These are phyloP conservation scores for Fraxinus greggii DNA, from an alignment of 305 asterid genomes.

Conservation along the genomic window DNA sequence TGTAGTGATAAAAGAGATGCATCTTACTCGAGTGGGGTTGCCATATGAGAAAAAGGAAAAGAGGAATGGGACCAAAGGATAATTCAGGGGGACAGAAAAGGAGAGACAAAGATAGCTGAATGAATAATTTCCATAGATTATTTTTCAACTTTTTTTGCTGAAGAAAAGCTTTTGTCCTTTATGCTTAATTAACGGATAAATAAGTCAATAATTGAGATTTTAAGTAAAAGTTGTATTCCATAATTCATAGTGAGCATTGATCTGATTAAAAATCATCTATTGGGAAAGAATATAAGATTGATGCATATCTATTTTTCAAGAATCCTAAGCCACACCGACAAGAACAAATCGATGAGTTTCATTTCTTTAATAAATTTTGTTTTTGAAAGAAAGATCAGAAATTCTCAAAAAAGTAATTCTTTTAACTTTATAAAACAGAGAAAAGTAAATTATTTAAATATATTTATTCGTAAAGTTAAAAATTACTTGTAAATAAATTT, in stretches of 20 bases:
- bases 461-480: too few relatives aligned
- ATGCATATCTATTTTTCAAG: neutral
- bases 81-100: neutral
- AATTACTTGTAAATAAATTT: too few relatives aligned
- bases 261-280: neutral
- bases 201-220: neutral
- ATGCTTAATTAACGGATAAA: neutral
- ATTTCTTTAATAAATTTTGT: neutral
- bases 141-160: neutral
- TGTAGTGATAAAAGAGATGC: neutral
- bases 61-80: neutral
- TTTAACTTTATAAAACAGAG: neutral
- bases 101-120: neutral
- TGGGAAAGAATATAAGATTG: neutral
- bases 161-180: neutral
- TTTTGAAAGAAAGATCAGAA: neutral
- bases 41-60: neutral
- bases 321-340: neutral
- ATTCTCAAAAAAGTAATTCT: too few relatives aligned
- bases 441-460: too few relatives aligned
- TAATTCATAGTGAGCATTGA: neutral
- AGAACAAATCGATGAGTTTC: neutral
- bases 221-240: neutral
- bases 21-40: neutral
- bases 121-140: neutral